Evolutionary conservation across 2,329 filamentous ascomycete species (phyloP), one percentile per base, ranked within the genome.

Genomic region (Paracoccidioides brasiliensis): DNA sequence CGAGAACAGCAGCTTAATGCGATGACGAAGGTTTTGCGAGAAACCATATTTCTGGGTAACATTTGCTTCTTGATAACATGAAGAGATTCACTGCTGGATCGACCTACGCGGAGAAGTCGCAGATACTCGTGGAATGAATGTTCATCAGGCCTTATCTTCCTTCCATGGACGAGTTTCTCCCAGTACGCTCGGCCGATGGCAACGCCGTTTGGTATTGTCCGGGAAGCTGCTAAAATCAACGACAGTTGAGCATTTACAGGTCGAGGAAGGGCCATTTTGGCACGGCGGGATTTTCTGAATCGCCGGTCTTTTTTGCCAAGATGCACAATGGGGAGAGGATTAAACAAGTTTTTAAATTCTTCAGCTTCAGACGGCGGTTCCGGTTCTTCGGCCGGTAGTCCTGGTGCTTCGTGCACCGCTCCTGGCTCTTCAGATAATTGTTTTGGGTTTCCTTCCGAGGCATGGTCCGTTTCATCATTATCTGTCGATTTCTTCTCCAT

Each of bases 151-250:
- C 74, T 66, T 57, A 96, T 71, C n/a, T 5, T 64, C 57, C 3
- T 65, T 58, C 0, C 64, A 70, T 1, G 75, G 67, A 5, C 86
- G 56, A 96, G 73, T 5, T 84, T 66, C 15, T 84, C 74, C 90
- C 90, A 97, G 56, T 96, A 97, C 37, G 77, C 77, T 53, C 79
- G 71, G n/a, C 82, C 86, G n/a, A 80, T 70, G 12, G 78, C 77
- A 6, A 81, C 80, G 53, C 80, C 77, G 53, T 80, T 78, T 37
- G 83, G 78, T 37, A 80, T 76, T 10, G 77, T 72, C 44, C 62
- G 56, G 53, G 88, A 80, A 5, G 84, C 78, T 48, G 81, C 74
- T 44, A 95, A 69, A 22, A 94, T 66, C 46, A 94, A 69, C 0
- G 85, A 85, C 1, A 98, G 78, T 0, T 76, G 79, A 57, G 75